phyloP scores from a whole-genome alignment of 2,329 filamentous ascomycete species.

The Pseudogymnoascus sp. region DNA sequence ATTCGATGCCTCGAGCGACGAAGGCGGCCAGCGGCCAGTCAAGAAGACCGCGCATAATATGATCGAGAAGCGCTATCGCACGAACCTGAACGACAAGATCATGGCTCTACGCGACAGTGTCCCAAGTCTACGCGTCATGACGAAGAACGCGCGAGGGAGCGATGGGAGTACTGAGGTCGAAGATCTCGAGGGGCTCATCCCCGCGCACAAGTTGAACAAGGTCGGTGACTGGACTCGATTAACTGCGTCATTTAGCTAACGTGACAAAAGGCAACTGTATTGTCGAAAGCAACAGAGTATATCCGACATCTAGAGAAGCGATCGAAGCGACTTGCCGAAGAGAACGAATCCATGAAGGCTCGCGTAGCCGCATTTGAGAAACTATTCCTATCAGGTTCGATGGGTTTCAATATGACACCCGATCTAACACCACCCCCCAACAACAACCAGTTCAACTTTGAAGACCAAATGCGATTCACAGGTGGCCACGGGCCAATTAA shows the following conservation, averaged over 20 bases:
- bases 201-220: conserved; percentile 92
- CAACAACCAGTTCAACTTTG: conserved; percentile 27
- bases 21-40: conserved; percentile 47
- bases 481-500: neutral
- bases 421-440: conserved; percentile 34
- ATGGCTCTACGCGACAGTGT: conserved; percentile 85
- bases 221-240: conserved; percentile 49
- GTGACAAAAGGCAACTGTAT: conserved; percentile 37
- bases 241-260: neutral
- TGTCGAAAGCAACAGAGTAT: conserved; percentile 94
- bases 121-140: conserved; percentile 78
- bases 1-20: conserved; percentile 50
- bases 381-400: conserved; percentile 69
- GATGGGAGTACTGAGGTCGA: conserved; percentile 67
- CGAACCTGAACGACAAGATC: conserved; percentile 96
- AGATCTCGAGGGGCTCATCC: conserved; percentile 70
- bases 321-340: conserved; percentile 71
- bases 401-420: conserved; percentile 44
- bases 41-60: conserved; percentile 98
- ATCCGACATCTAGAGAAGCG: conserved; percentile 89
- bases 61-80: conserved; percentile 94
- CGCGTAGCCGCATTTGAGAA: conserved; percentile 69
- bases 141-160: conserved; percentile 59
- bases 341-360: conserved; percentile 70
- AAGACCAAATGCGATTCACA: neutral